Conservation (phyloP, 2,329 filamentous ascomycete species). For the Fusarium buharicum region DNA sequence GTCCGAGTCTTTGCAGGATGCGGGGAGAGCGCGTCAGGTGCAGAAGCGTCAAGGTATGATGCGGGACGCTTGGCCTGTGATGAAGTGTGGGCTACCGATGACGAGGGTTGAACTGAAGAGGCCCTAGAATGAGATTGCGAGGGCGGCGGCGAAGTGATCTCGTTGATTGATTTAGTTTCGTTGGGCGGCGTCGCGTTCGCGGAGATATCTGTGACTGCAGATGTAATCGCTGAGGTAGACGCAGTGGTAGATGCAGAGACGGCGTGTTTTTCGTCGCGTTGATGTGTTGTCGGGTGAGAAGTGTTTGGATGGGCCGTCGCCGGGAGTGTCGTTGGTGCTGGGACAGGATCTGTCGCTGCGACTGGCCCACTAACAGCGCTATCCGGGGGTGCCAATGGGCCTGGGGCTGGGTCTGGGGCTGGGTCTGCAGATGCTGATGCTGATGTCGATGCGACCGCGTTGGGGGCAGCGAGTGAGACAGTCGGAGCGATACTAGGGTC, state of each 20-base stretch:
- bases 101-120: conserved; percentile 49
- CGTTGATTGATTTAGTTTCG: conserved; percentile 23
- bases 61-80: conserved; percentile 42
- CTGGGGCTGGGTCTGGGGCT: conserved; percentile 16
- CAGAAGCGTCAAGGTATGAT: conserved; percentile 41
- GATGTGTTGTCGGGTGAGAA: conserved; percentile 45
- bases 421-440: conserved; percentile 28
- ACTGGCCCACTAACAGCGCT: conserved; percentile 33
- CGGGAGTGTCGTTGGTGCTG: conserved; percentile 27
- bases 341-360: conserved; percentile 26
- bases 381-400: conserved; percentile 20
- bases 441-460: conserved; percentile 23
- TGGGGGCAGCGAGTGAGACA: conserved; percentile 37
- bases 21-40: conserved; percentile 43
- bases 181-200: conserved; percentile 21
- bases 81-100: conserved; percentile 39
- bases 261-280: conserved; percentile 44
- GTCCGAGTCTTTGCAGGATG: conserved; percentile 47
- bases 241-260: conserved; percentile 30
- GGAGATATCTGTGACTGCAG: conserved; percentile 27
- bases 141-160: conserved; percentile 33
- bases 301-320: conserved; percentile 36
- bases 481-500: conserved; percentile 33
- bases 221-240: conserved; percentile 25
- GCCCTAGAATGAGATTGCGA: conserved; percentile 49